These are phyloP conservation scores for Hyphopichia burtonii DNA, from an alignment of 1,139 yeast genomes.

Conservation along the genomic window DNA sequence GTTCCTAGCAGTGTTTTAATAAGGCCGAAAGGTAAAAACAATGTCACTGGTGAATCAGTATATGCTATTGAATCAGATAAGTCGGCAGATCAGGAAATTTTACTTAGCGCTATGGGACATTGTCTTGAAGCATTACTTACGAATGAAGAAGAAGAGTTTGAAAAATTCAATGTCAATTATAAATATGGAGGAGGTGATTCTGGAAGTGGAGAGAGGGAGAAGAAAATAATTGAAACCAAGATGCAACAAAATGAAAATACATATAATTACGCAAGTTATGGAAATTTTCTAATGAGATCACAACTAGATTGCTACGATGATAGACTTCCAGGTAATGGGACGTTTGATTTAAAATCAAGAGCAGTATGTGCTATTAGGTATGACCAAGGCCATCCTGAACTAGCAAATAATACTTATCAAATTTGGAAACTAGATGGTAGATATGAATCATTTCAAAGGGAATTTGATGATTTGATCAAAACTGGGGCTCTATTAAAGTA, in stretches of 20 bases:
- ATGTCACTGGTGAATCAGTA: constrained; percentile 28
- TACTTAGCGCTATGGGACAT: constrained; percentile 78
- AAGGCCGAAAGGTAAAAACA: constrained; percentile 30
- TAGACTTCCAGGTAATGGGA: constrained; percentile 84
- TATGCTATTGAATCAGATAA: constrained; percentile 74
- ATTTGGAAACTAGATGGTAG: constrained; percentile 60
- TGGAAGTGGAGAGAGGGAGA: background rate
- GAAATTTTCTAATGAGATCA: constrained; percentile 77
- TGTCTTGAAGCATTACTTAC: constrained; percentile 75
- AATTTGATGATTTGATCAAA: constrained; percentile 69
- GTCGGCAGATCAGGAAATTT: constrained; percentile 64
- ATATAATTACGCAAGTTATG: constrained; percentile 74
- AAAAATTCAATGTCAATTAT: constrained; percentile 22
- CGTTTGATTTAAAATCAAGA: constrained; percentile 88
- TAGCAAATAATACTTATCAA: constrained; percentile 61
- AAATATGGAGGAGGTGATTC: constrained; percentile 5
- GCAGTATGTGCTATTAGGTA: constrained; percentile 86
- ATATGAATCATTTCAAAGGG: constrained; percentile 79
- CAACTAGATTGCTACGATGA: constrained; percentile 84
- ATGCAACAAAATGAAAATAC: constrained; percentile 19
- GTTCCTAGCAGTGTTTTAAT: constrained; percentile 44
- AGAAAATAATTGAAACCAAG: constrained; percentile 14
- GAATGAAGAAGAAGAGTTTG: constrained; percentile 49
- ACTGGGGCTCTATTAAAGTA: constrained; percentile 79
- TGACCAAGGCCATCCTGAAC: constrained; percentile 65